These are phyloP conservation scores for Enterospora canceri DNA, from an alignment of 371 early-diverging fungal genomes.

Conservation along the genomic window DNA sequence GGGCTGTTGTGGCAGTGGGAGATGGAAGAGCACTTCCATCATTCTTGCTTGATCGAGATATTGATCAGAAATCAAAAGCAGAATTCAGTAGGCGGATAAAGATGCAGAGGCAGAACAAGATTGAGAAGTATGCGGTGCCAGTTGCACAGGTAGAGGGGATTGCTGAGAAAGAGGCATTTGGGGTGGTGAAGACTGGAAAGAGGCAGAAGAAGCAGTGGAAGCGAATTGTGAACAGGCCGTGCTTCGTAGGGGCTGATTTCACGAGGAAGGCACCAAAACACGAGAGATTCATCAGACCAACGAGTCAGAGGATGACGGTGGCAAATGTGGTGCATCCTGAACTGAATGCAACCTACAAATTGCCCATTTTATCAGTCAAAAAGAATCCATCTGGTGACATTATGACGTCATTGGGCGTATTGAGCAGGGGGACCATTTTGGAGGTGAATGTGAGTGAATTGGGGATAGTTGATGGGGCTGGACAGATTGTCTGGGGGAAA, in stretches of 20 bases:
- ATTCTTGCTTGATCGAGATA: constrained; percentile 94
- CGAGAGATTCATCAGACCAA: constrained; percentile 96
- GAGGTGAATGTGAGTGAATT: constrained; percentile 90
- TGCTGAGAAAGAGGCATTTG: constrained; percentile 96
- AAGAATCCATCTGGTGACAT: constrained; percentile 93
- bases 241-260: constrained; percentile 95
- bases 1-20: constrained; percentile 75
- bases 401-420: constrained; percentile 90
- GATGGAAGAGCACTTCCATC: constrained; percentile 80
- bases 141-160: constrained; percentile 92
- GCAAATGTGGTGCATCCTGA: constrained; percentile 98
- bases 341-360: constrained; percentile 85
- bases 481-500: constrained; percentile 99
- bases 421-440: constrained; percentile 95
- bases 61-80: constrained; percentile 67
- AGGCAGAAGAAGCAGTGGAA: constrained; percentile 85
- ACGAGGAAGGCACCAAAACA: constrained; percentile 98
- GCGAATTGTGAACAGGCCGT: constrained; percentile 94
- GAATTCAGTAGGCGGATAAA: constrained; percentile 93
- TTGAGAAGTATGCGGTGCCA: constrained; percentile 89
- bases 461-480: constrained; percentile 87
- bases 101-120: constrained; percentile 97
- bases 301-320: constrained; percentile 92
- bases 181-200: constrained; percentile 88
- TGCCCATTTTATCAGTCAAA: constrained; percentile 94